Evolutionary conservation across 805 yeast species (phyloP).

Genomic region (Wickerhamiella australiensis): DNA sequence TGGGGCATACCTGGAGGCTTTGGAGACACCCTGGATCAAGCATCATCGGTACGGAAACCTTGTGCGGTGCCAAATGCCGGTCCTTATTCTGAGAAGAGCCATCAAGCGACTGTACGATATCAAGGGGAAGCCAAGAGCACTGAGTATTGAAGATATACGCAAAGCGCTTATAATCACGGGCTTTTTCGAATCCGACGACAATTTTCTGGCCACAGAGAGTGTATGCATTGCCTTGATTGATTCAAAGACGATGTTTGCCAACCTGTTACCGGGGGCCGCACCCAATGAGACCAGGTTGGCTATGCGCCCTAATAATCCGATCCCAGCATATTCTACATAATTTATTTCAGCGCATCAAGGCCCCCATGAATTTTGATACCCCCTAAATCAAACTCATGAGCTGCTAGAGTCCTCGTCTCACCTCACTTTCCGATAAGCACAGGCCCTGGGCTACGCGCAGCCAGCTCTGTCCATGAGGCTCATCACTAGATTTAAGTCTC

Average conservation of each 20-base stretch:
- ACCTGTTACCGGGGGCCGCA: conserved; percentile 22
- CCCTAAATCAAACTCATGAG: too few relatives aligned
- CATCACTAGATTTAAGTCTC: too few relatives aligned
- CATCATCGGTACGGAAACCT: conserved; percentile 22
- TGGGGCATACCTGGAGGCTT: conserved; percentile 28
- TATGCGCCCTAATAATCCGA: conserved; percentile 18
- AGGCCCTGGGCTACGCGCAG: too few relatives aligned
- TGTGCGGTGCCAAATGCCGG: conserved; percentile 22
- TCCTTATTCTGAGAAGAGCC: conserved; percentile 26
- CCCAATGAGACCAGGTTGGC: conserved; percentile 13
- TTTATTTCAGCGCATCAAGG: conserved; percentile 5
- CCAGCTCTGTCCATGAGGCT: too few relatives aligned
- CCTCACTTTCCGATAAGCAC: too few relatives aligned
- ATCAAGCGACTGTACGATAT: conserved; percentile 17
- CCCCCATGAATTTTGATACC: too few relatives aligned
- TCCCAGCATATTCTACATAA: conserved; percentile 16
- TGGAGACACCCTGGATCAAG: conserved; percentile 23
- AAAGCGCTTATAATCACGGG: conserved; percentile 13
- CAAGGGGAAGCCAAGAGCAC: conserved; percentile 10
- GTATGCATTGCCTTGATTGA: conserved; percentile 27
- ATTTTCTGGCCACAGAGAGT: conserved; percentile 25
- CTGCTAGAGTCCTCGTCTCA: too few relatives aligned
- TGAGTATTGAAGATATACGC: conserved; percentile 14
- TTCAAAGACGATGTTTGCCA: conserved; percentile 30
- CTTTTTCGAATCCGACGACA: conserved; percentile 9